These are phyloP conservation scores for Flammula alnicola DNA, from an alignment of 1,284 basidiomycete species.

Conservation along the genomic window DNA sequence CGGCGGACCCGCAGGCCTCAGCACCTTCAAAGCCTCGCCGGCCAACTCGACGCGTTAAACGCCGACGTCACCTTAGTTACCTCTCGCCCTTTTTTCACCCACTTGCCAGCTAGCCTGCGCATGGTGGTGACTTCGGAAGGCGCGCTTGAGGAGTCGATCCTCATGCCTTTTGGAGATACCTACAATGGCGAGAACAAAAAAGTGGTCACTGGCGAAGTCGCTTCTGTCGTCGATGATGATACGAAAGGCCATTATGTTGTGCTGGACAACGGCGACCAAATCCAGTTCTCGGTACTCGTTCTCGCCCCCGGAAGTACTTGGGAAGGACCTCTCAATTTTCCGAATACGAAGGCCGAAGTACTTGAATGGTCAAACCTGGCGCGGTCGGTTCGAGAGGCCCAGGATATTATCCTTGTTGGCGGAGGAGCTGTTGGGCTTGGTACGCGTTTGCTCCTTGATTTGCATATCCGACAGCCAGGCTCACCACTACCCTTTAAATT, in stretches of 20 bases:
- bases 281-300: constrained; percentile 59
- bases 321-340: constrained; percentile 53
- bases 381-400: constrained; percentile 50
- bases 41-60: constrained; percentile 38
- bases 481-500: constrained; percentile 7
- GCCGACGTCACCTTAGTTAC: constrained; percentile 45
- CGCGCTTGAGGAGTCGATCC: constrained; percentile 39
- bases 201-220: constrained; percentile 49
- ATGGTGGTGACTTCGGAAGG: constrained; percentile 41
- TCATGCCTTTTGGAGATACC: constrained; percentile 48
- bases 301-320: constrained; percentile 61
- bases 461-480: not conserved
- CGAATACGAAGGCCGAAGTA: constrained; percentile 43
- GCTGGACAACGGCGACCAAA: constrained; percentile 51
- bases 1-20: constrained; percentile 41
- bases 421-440: constrained; percentile 67
- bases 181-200: constrained; percentile 45
- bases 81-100: constrained; percentile 38
- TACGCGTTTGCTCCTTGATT: constrained; percentile 28
- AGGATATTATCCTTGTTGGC: constrained; percentile 58
- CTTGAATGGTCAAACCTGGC: constrained; percentile 46
- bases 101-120: constrained; percentile 42
- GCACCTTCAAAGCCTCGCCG: constrained; percentile 40
- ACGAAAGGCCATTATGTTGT: constrained; percentile 47
- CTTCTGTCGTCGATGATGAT: constrained; percentile 44